Evolutionary conservation across 495 filamentous ascomycete genomes (phyloP), one percentile per base, ranked within the genome.

Genomic region (Annulohypoxylon bovei): DNA sequence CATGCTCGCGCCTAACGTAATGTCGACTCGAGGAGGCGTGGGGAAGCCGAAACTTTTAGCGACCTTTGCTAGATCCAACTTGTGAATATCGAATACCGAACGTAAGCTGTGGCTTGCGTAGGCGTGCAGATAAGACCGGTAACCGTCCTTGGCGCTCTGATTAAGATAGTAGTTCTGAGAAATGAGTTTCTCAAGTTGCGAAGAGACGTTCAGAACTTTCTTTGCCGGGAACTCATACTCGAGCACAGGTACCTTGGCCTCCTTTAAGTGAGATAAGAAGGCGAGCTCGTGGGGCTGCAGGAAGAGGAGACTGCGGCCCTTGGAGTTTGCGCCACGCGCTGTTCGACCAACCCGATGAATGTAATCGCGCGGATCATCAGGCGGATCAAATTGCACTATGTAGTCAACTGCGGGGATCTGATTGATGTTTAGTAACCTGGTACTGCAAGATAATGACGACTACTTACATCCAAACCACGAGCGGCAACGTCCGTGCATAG

Each of bases 401-500:
- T 92, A 98, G 82, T 97, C 94, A 14, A 98, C 94, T 12, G 89
- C 88, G 0, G 93, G 94, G 66, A 98, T 97, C 88, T 91, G 39
- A 63, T 64, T 12, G 7, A 25, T 47, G 44, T 3, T 63, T 61
- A 70, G 62, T 23, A 7, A 32, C 20, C 22, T 46, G 50, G 22
- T 18, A 7, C 9, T 50, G n/a, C 4, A 30, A 23, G 18, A 39
- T 56, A 6, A 27, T 35, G 50, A n/a, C 46, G 30, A 62, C 16
- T 20, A 80, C 87, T 80, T 80, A 90, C 89, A 86, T 99, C 95
- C 35, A 99, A 82, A 30, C 95, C 95, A 70, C 95, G 83, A 6
- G 95, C 96, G 37, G 96, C 95, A 66, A 99, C 96, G 75, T 99
- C 95, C 0, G 96, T 99, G 80, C 94, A 97, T 70, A 99, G 94